Evolutionary conservation across 768 basidiomycete species (phyloP), one percentile per base, ranked within the genome.

Genomic region (Amanita rimosa): DNA sequence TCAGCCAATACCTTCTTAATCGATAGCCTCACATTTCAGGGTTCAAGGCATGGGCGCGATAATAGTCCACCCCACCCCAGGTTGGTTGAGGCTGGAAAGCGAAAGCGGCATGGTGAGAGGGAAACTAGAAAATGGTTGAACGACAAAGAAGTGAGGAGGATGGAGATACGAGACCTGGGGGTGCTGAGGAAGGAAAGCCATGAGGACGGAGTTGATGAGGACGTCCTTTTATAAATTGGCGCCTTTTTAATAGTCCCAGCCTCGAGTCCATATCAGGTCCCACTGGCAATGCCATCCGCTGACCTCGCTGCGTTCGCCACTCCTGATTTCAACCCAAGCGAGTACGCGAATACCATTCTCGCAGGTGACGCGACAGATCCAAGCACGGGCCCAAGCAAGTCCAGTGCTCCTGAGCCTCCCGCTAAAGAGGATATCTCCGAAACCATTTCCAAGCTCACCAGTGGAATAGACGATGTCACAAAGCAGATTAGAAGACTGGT

Each of bases 321-420:
- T 36, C 62, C 79, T 2, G 72, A 81, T 29, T 98, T 97, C 62
- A 85, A 95, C 61, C 74, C 89, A 13, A 85, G 88, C 58, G 85
- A 86, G 36, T 96, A 94, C 61, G 94, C 94, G 2, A 93, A 93
- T 62, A 81, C 89, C 13, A 76, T 95, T 47, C 74, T 97, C 19
- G 84, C 92, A 4, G 86, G 89, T 21, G 84, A 92, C 26, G 26
- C 59, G 41, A 34, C 62, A 4, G 44, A 67, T 64, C 50, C 59
- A 62, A 64, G 46, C n/a, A 53, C 61, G 22, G 48, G 56, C 22
- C 56, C 62, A 8, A 41, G 60, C 14, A 72, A 71, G 56, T 2
- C 37, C 11, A 59, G 64, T 0, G n/a, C n/a, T n/a, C 69, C 75
- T 21, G 78, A 81, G 44, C 74, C 75, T 6, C 69, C 70, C 4